Evolutionary conservation across 2,329 filamentous ascomycete genomes (phyloP).

Genomic region (Coleophoma crateriformis): DNA sequence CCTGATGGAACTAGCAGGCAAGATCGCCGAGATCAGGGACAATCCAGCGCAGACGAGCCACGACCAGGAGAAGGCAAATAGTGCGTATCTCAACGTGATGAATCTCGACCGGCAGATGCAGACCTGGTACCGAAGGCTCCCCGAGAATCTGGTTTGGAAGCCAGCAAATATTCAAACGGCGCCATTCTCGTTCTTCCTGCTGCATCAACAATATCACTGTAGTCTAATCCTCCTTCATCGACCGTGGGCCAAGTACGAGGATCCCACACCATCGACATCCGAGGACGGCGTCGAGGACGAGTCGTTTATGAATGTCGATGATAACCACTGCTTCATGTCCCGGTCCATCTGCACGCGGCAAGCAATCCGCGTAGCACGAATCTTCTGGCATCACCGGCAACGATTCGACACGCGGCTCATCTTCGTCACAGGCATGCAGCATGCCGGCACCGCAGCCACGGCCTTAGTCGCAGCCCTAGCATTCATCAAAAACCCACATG

Average conservation of each 20-base stretch:
- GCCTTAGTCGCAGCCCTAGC: slow-evolving; percentile 45
- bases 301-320: slow-evolving; percentile 25
- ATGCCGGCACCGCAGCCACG: slow-evolving; percentile 48
- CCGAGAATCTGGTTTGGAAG: slow-evolving; percentile 42
- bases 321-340: slow-evolving; percentile 38
- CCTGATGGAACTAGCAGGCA: slow-evolving; percentile 49
- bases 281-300: slow-evolving; percentile 13
- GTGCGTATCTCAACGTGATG: slow-evolving; percentile 43
- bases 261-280: slow-evolving; percentile 26
- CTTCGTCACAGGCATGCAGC: slow-evolving; percentile 44
- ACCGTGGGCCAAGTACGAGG: slow-evolving; percentile 44
- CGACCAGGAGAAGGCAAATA: slow-evolving; percentile 32
- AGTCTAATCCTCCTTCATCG: slow-evolving; percentile 47
- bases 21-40: slow-evolving; percentile 40
- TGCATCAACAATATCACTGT: slow-evolving; percentile 51
- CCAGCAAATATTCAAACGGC: slow-evolving; percentile 43
- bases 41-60: slow-evolving; percentile 22
- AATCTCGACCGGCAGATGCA: slow-evolving; percentile 47
- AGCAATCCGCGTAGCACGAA: slow-evolving; percentile 44
- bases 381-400: slow-evolving; percentile 50
- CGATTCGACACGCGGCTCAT: slow-evolving; percentile 45
- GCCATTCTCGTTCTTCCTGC: slow-evolving; percentile 44
- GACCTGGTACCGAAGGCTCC: slow-evolving; percentile 47
- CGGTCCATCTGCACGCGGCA: slow-evolving; percentile 49
- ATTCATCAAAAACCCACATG: slow-evolving; percentile 28